These are phyloP conservation scores for Solanum pennellii DNA, from an alignment of 257 asterid genomes.

Conservation along the genomic window DNA sequence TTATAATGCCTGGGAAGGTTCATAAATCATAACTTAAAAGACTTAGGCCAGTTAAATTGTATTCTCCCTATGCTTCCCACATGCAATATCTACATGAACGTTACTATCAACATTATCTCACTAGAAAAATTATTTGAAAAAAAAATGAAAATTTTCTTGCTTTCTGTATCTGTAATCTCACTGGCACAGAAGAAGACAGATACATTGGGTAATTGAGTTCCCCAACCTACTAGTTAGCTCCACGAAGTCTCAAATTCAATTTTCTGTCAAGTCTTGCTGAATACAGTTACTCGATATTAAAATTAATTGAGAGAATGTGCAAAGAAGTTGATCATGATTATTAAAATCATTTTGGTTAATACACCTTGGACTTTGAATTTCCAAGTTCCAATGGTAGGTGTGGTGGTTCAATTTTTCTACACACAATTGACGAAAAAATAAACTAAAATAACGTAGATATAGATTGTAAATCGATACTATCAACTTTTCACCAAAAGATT, in stretches of 20 bases:
- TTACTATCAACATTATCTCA: neutral
- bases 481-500: slow-evolving; percentile 10
- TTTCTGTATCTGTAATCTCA: neutral
- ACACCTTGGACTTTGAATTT: neutral
- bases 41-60: slow-evolving; percentile 14
- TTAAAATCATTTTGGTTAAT: neutral
- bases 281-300: neutral
- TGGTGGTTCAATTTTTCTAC: neutral
- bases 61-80: slow-evolving; percentile 36
- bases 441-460: neutral
- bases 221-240: neutral
- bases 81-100: slow-evolving; percentile 16
- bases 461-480: neutral
- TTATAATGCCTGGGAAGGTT: slow-evolving; percentile 7
- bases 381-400: neutral
- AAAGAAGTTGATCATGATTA: fast-evolving
- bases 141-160: neutral
- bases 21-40: slow-evolving; percentile 17
- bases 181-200: neutral
- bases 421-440: neutral
- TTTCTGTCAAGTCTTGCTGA: neutral
- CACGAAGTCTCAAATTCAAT: fast-evolving
- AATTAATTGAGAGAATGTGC: neutral
- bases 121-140: neutral
- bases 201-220: neutral